Evolutionary conservation across 2,329 filamentous ascomycete genomes (phyloP), one percentile per base, ranked within the genome.

Genomic region (Decorospora gaudefroyi): DNA sequence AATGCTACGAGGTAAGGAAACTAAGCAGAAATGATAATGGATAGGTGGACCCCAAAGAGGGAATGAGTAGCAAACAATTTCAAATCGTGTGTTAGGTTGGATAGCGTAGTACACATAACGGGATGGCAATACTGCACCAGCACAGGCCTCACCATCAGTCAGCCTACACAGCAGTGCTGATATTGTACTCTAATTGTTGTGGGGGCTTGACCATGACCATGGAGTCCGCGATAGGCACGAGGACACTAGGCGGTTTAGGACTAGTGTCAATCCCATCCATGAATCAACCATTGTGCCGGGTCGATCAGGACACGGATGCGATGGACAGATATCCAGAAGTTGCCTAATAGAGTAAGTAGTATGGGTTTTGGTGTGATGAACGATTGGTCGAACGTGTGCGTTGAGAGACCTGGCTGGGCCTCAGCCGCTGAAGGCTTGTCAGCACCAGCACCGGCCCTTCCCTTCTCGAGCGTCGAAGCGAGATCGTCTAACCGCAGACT

Each of bases 81-180:
- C 23, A 22, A 31, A 15, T 43, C 46, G 49, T 35, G 38, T 53
- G 49, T 38, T 38, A 18, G n/a, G n/a, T 22, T 31, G 27, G 28
- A 15, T 13, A 3, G 22, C 4, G 26, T 30, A 25, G 4, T 42
- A 40, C 18, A 45, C 8, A 42, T 49, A 42, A 29, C 13, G 28
- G 19, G 10, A 15, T 10, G 23, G 22, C 22, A 50, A n/a, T n/a
- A n/a, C n/a, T n/a, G n/a, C 40, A 42, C 12, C 19, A 43, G 30
- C 38, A 39, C 42, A 26, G 35, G 30, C 38, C 21, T 21, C 33
- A 17, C 26, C 35, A 33, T 32, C 36, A 36, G 35, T 36, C 40
- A 51, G 36, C 40, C 42, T 47, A n/a, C n/a, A n/a, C n/a, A n/a
- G n/a, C n/a, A 27, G 33, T 22, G 25, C 35, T 30, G 22, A 46